Evolutionary conservation across 257 asterid species (phyloP).

Genomic region (Plantago ovata): DNA sequence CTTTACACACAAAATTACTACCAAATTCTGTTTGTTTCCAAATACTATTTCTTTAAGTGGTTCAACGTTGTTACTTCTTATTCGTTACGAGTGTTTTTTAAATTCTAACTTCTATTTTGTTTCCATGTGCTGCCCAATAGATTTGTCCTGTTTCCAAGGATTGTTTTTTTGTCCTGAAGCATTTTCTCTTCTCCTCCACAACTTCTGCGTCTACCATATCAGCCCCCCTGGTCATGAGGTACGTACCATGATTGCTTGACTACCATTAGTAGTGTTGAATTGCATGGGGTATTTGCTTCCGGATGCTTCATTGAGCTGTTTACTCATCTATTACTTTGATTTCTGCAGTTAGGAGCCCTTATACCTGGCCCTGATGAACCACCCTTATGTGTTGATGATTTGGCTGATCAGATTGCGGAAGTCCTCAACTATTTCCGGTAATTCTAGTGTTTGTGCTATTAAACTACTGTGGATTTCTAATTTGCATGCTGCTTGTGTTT

Average conservation of each 20-base stretch:
- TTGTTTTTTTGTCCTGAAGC: constrained; percentile 66
- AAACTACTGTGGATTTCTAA: neutral
- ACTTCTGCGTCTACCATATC: constrained; percentile 72
- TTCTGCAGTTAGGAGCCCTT: constrained; percentile 71
- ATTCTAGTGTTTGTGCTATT: constrained; percentile 18
- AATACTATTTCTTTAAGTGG: constrained; percentile 18
- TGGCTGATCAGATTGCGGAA: constrained; percentile 80
- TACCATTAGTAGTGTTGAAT: constrained; percentile 4
- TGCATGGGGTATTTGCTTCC: neutral
- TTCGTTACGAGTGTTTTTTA: constrained; percentile 12
- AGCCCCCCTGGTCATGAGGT: constrained; percentile 86
- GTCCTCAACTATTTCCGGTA: constrained; percentile 74
- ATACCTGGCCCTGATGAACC: constrained; percentile 50
- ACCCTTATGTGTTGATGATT: constrained; percentile 55
- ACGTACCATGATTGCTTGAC: constrained; percentile 22
- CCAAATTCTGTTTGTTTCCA: constrained; percentile 6
- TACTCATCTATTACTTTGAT: constrained; percentile 29
- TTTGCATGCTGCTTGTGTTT: too few relatives aligned
- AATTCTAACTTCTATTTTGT: constrained; percentile 27
- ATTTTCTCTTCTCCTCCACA: constrained; percentile 65
- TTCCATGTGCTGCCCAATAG: constrained; percentile 39
- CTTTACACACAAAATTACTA: too few relatives aligned
- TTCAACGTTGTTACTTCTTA: constrained; percentile 2
- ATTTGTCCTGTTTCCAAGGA: constrained; percentile 72
- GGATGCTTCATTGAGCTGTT: constrained; percentile 9